Percentiles rank a stretch among this genome's conserved stretches.
phyloP scores from a whole-genome alignment of 345 rosid genomes.

The Orychophragmus violaceus region DNA sequence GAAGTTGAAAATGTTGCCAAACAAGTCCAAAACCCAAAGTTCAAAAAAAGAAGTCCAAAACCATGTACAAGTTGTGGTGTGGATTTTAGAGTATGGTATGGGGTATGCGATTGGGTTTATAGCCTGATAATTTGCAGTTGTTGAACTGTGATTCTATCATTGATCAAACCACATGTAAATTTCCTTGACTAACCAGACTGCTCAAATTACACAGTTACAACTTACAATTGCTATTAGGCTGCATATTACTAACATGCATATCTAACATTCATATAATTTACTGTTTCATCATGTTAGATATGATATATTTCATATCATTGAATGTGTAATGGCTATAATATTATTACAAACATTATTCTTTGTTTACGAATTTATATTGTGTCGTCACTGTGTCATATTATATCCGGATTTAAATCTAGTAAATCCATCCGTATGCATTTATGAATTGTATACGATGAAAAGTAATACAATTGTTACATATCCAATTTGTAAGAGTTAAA shows the following conservation, averaged over 20 bases:
- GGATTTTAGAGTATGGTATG: not conserved
- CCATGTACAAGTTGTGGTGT: not conserved
- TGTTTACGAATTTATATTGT: not conserved
- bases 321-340: not conserved
- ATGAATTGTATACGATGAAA: not conserved
- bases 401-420: not conserved
- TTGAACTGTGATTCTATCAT: not conserved
- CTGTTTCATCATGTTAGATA: not conserved
- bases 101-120: not conserved
- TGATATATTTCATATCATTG: not conserved
- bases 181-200: not conserved
- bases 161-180: constrained; percentile 1
- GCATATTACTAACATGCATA: not conserved
- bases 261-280: not conserved
- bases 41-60: no score
- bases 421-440: not conserved
- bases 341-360: no score
- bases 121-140: not conserved
- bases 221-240: not conserved
- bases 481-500: not conserved
- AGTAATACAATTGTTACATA: not conserved
- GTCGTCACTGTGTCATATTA: not conserved
- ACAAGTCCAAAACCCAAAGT: not conserved
- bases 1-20: constrained; percentile 26
- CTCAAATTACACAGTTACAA: not conserved